These are phyloP conservation scores for Petunia secreta DNA, from an alignment of 257 asterid genomes.

Conservation along the genomic window DNA sequence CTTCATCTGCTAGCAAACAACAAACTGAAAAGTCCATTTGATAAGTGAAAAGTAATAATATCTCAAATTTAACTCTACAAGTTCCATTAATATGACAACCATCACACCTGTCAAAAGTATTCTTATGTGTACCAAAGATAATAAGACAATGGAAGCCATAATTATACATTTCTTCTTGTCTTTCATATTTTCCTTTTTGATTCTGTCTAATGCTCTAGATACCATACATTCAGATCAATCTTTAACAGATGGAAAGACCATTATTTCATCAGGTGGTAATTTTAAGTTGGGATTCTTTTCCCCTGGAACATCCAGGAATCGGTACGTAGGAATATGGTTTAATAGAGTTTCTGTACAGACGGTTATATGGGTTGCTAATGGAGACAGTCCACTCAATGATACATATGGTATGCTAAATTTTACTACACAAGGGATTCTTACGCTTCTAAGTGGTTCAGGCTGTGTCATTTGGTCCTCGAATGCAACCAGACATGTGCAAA, in stretches of 20 bases:
- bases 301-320: conserved; percentile 24
- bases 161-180: not conserved
- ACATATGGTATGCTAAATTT: conserved; percentile 31
- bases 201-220: conserved; percentile 24
- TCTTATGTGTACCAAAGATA: no score
- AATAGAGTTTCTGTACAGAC: conserved; percentile 39
- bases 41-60: no score
- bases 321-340: conserved; percentile 47
- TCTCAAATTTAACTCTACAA: no score
- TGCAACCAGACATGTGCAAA: conserved; percentile 22
- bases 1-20: no score
- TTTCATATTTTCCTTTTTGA: not conserved
- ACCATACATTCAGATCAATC: conserved; percentile 25
- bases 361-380: conserved; percentile 44
- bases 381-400: conserved; percentile 34
- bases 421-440: conserved; percentile 31
- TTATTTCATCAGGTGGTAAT: conserved; percentile 36
- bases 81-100: no score
- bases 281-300: conserved; percentile 46
- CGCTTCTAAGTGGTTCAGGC: conserved; percentile 20
- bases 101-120: no score
- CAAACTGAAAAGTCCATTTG: no score
- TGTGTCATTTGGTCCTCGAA: conserved; percentile 40
- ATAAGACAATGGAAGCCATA: not conserved
- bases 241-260: conserved; percentile 36